Base-by-base conservation (phyloP, 2,329 filamentous ascomycete species). In the Cladophialophora psammophila region DNA sequence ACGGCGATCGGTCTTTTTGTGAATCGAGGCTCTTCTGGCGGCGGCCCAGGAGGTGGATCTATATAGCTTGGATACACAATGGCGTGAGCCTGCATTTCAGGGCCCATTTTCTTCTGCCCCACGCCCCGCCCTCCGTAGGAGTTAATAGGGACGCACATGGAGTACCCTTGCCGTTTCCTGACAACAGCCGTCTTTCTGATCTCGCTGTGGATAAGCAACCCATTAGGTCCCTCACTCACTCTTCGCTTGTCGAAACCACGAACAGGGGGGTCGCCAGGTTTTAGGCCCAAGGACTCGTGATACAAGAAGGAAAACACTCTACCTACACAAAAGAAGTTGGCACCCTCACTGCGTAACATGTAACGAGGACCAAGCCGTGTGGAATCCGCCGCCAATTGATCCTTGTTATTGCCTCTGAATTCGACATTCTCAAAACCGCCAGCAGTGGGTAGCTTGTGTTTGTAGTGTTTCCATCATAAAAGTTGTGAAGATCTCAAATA, bases 1-100 rank as follows among this genome's bases (percentile, higher is more conserved):
- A 83, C 71, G 20, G 74, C 74, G 3, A 83, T 75, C 0, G 81
- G 74, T 8, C 74, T 66, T 60, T 82, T 82, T 2, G 40, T 69
- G 36, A 70, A 59, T 1, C 18, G 13, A 9, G 53, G 34, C 57
- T 70, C 68, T 10, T 34, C 42, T 9, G 35, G 18, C 2, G 65
- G 31, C 8, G 20, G 20, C 36, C 2, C 12, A 1, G 65, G 40
- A 15, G 38, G 9, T 20, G 15, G 9, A 26, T 5, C 9, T 13
- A 18, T 12, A 18, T 54, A 32, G 15, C 40, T 42, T 3, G 34
- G 13, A 54, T 69, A 64, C 0, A 63, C 52, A 36, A 69, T 64
- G 26, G 60, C 59, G 42, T 69, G 67, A 13, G 67, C 60, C 35
- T 34, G 31, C 26, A 35, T 48, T 1, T 34, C 9, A 1, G 32